These are phyloP conservation scores for Funneliformis geosporum DNA, from an alignment of 192 early-diverging fungal species.

Conservation along the genomic window DNA sequence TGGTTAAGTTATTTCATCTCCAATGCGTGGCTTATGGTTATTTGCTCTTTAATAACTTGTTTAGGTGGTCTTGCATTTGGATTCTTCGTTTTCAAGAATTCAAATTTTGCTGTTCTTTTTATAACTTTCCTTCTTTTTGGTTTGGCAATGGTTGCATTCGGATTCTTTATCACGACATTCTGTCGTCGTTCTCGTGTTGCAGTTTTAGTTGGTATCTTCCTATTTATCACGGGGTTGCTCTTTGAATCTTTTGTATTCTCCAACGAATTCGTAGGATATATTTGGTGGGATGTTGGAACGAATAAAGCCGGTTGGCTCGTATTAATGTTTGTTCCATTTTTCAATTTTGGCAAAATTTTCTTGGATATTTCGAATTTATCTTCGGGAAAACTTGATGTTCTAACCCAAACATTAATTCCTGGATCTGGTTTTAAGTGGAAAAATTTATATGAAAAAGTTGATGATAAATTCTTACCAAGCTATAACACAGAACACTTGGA, in stretches of 20 bases:
- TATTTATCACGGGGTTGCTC: conserved; percentile 77
- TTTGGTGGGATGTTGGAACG: conserved; percentile 50
- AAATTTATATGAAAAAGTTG: conserved; percentile 50
- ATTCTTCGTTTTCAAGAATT: conserved; percentile 65
- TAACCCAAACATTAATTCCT: conserved; percentile 63
- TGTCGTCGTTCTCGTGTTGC: conserved; percentile 61
- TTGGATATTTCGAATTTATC: conserved; percentile 63
- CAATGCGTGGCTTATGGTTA: conserved; percentile 53
- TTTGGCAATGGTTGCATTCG: conserved; percentile 69
- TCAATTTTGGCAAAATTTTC: conserved; percentile 68
- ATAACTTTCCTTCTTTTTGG: conserved; percentile 76
- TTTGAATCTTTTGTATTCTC: conserved; percentile 63
- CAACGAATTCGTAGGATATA: conserved; percentile 46
- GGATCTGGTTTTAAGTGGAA: conserved; percentile 65
- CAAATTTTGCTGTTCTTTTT: conserved; percentile 57
- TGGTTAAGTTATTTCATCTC: conserved; percentile 68
- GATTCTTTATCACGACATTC: conserved; percentile 69
- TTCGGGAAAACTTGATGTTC: conserved; percentile 48
- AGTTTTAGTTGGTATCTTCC: conserved; percentile 73
- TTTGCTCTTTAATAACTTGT: conserved; percentile 61
- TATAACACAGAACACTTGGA: too few species aligned
- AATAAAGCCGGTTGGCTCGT: conserved; percentile 30
- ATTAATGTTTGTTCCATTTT: conserved; percentile 55
- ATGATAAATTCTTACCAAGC: conserved; percentile 45
- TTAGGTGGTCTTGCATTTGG: conserved; percentile 61